These are phyloP conservation scores for Orbilia oligospora DNA, from an alignment of 2,329 filamentous ascomycete genomes.

Conservation along the genomic window DNA sequence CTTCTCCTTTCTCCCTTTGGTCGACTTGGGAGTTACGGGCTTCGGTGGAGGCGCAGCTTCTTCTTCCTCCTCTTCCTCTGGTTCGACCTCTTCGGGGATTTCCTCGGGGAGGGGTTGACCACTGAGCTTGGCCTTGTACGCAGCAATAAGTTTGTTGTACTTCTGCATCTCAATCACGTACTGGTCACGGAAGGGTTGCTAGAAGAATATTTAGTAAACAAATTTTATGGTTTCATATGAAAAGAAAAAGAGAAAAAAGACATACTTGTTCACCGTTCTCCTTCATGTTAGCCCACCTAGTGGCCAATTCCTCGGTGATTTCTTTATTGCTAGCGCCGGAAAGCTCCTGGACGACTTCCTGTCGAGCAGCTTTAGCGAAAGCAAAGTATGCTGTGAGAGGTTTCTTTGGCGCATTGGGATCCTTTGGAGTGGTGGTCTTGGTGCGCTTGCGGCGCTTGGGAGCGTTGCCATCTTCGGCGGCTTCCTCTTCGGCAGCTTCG, in stretches of 20 bases:
- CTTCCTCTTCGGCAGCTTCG: slow-evolving; percentile 46
- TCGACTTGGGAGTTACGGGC: slow-evolving; percentile 41
- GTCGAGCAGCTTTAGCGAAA: slow-evolving; percentile 89
- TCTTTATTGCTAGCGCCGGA: slow-evolving; percentile 84
- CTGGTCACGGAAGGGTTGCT: slow-evolving; percentile 58
- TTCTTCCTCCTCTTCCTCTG: slow-evolving; percentile 55
- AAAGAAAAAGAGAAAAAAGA: slow-evolving; percentile 31
- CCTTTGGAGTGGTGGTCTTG: slow-evolving; percentile 74
- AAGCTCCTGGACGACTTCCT: slow-evolving; percentile 84
- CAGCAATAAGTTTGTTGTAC: slow-evolving; percentile 47
- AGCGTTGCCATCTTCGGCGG: slow-evolving; percentile 51
- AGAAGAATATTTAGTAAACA: not conserved
- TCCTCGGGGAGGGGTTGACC: slow-evolving; percentile 41
- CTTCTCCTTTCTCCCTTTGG: slow-evolving; percentile 54
- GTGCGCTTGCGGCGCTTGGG: slow-evolving; percentile 76
- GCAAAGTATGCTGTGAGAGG: slow-evolving; percentile 95
- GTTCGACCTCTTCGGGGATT: slow-evolving; percentile 34
- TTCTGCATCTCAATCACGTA: slow-evolving; percentile 54
- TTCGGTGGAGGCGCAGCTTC: slow-evolving; percentile 53
- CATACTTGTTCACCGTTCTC: slow-evolving; percentile 79
- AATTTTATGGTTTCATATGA: not conserved
- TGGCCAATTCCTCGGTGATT: slow-evolving; percentile 87
- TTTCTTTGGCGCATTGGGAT: slow-evolving; percentile 94
- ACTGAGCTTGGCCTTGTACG: slow-evolving; percentile 57
- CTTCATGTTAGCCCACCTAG: slow-evolving; percentile 85